Percentiles rank a stretch among this genome's conserved stretches.
Conservation (phyloP, 768 basidiomycete genomes). For the Lentinula sp. region DNA sequence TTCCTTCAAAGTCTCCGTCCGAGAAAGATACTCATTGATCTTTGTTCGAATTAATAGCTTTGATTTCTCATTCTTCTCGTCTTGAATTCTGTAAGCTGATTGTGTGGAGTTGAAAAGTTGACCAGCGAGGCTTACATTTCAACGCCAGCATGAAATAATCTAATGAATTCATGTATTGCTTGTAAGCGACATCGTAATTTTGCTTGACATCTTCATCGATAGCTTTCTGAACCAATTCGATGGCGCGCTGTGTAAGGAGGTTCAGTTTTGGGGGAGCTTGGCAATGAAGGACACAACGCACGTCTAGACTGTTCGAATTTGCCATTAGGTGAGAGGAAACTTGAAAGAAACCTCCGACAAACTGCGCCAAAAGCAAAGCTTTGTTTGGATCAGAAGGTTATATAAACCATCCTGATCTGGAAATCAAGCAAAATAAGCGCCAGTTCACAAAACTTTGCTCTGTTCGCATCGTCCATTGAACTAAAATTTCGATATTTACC, state of each 20-base stretch:
- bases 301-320: conserved; percentile 40
- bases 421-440: no score
- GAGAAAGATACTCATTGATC: conserved; percentile 85
- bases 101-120: background rate
- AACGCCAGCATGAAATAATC: conserved; percentile 98
- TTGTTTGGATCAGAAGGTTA: no score
- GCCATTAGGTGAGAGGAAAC: conserved; percentile 25
- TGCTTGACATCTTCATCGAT: conserved; percentile 91
- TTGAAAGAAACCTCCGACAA: background rate
- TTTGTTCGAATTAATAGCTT: conserved; percentile 81
- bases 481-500: no score
- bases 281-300: conserved; percentile 17
- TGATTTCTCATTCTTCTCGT: conserved; percentile 93
- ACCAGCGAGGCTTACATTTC: conserved; percentile 58
- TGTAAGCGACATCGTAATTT: conserved; percentile 93
- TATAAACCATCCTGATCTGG: no score
- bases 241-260: conserved; percentile 50
- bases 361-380: no score
- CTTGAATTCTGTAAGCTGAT: conserved; percentile 26
- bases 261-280: background rate
- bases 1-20: conserved; percentile 88
- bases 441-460: no score
- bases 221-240: conserved; percentile 87
- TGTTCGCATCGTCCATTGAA: no score
- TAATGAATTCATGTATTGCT: conserved; percentile 88